Base-by-base conservation (phyloP, 306 rosid species). In the Quercus glauca region DNA sequence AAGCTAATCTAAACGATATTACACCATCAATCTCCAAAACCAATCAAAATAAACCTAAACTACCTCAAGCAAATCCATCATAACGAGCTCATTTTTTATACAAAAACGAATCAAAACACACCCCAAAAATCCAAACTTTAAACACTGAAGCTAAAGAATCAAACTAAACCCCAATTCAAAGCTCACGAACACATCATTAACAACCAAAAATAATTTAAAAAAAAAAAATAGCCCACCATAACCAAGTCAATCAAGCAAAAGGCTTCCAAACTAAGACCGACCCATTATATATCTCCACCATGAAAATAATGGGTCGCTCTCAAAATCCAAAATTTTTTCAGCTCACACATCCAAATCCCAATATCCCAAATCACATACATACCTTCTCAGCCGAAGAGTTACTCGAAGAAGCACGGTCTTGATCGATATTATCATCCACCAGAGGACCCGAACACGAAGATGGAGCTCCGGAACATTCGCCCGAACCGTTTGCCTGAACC, bases 311-410 rank as follows among this genome's bases (percentile, higher is more conserved):
- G 79, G 57, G 81, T 70, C 28, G 43, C 41, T 17, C 26, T 49
- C 15, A 83, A 35, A 64, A 15, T 18, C 29, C 25, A 43, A 15
- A 55, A 25, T 49, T 49, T 49, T 1, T 49, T 49, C 5, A 49
- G 17, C 53, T 49, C 53, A 37, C 4, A 4, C 31, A 25, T 55
- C 28, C 12, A 5, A 74, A 71, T 2, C 43, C 64, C 61, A 49
- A 49, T 49, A 12, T 49, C 53, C 53, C 53, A 49, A 41, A 41
- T 49, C 17, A 49, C 53, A 49, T 0, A 49, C 53, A 25, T 79
- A 83, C 89, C 91, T 83, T 72, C 10, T 67, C 77, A 55, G 35
- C 74, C 17, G 85, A 80, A 10, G 85, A 83, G 77, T 15, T 80
- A 7, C 79, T 75, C 33, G 78, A 69, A 73, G 86, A 85, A 63